phyloP scores from a whole-genome alignment of 73 alveolate species.

The Blepharisma japonicum region DNA sequence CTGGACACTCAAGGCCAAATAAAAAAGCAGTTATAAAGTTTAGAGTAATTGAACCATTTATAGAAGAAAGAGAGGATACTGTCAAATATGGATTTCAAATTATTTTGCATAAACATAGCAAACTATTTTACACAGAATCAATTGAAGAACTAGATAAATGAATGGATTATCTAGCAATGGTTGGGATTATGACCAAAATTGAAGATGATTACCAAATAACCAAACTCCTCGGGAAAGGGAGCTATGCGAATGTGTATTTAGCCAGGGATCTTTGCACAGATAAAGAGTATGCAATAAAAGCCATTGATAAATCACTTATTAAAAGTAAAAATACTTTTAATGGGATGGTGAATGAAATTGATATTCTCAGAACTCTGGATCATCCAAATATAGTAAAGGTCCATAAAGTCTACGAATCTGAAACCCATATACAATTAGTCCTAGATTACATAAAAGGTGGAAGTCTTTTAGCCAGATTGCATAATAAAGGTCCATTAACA shows the following conservation, averaged over 20 bases:
- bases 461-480: background rate
- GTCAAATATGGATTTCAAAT: constrained; percentile 6
- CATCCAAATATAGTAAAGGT: constrained; percentile 35
- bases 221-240: background rate
- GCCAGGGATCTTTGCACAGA: background rate
- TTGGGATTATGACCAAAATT: background rate
- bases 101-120: background rate
- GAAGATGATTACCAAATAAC: constrained; percentile 9
- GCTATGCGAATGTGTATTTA: constrained; percentile 13
- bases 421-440: constrained; percentile 49
- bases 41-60: constrained; percentile 2
- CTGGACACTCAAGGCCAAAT: background rate
- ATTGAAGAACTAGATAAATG: constrained; percentile 15
- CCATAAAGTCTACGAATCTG: constrained; percentile 53
- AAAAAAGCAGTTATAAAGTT: background rate
- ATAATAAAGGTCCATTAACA: background rate
- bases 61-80: background rate
- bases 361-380: background rate
- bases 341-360: background rate
- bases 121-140: background rate
- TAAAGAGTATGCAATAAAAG: background rate
- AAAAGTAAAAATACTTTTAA: background rate
- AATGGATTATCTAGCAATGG: background rate
- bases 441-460: constrained; percentile 70
- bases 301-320: background rate